These are phyloP conservation scores for Plasmodium falciparum DNA, from an alignment of 169 alveolate genomes.

Conservation along the genomic window DNA sequence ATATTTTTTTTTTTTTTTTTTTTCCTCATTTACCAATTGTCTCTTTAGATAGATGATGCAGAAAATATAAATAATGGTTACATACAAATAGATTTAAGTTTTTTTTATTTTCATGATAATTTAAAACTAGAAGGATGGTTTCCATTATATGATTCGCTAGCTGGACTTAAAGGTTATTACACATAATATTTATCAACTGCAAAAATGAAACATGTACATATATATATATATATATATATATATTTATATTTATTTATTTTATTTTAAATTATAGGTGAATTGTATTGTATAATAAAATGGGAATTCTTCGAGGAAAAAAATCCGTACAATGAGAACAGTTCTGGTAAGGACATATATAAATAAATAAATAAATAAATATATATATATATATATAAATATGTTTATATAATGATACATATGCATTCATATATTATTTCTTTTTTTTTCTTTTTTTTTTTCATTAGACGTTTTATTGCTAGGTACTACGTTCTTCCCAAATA, in stretches of 20 bases:
- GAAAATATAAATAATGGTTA: conserved; percentile 67
- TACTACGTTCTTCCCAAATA: conserved; percentile 59
- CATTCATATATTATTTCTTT: background rate
- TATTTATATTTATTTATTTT: conserved; percentile 7
- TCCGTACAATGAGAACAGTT: conserved; percentile 76
- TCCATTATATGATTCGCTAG: conserved; percentile 72
- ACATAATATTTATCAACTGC: background rate
- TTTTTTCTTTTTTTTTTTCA: background rate
- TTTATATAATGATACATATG: background rate
- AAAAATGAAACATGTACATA: background rate
- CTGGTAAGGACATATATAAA: conserved; percentile 19
- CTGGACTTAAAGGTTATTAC: conserved; percentile 66
- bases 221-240: background rate
- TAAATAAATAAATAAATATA: background rate
- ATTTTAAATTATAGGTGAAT: conserved; percentile 42
- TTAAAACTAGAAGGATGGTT: conserved; percentile 76
- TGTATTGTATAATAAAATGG: conserved; percentile 70
- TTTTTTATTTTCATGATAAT: conserved; percentile 70
- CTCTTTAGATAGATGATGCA: conserved; percentile 55
- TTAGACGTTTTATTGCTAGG: conserved; percentile 63
- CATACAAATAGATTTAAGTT: conserved; percentile 70
- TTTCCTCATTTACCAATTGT: too few relatives aligned
- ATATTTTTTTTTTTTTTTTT: too few relatives aligned
- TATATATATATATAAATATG: background rate
- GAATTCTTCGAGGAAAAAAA: conserved; percentile 77